Evolutionary conservation across 1,139 yeast species (phyloP), one percentile per base, ranked within the genome.

Genomic region (Saccharomyces pastorianus): DNA sequence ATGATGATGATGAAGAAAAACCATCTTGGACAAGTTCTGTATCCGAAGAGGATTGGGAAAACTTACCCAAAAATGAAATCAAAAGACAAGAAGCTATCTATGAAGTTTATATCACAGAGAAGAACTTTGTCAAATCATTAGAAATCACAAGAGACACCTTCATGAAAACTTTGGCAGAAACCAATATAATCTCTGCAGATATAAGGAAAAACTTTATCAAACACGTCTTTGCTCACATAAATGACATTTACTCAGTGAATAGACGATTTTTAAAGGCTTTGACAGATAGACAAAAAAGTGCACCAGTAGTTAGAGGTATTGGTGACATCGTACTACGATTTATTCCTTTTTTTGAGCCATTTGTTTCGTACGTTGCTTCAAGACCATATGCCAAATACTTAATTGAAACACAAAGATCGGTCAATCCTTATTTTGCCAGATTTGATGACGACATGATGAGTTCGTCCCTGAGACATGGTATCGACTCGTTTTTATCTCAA

Each of bases 11-110:
- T 61, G 89, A 86, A 59, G 87, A 83, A 64, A 91, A 88, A 68
- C 89, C 91, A 52, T 81, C 91, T 53, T 93, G 99, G 99, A 90
- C 93, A 58, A 89, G 88, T 65, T 87, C 96, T 1, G 99, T 93
- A 11, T 86, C 96, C 2, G 82, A 84, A 65, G 84, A 84, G 50
- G 74, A 90, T 6, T 81, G 93, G 65, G 95, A 88, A 57, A 77
- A 83, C 52, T 79, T 93, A 55, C 89, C 88, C 56, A 93, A 89
- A 61, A 81, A 76, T 55, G 99, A 93, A 69, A 86, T 88, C 67
- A 90, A 89, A 75, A 81, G 98, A 61, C 99, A 93, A 70, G 99
- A 93, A 67, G 85, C 93, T 60, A 93, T 93, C 54, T 93, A 90
- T 72, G 99, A 93, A 71, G 87, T 93, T 42, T 88, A 89, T 53